Conservation (phyloP, 768 basidiomycete species). For the Cystofilobasidium capitatum region DNA sequence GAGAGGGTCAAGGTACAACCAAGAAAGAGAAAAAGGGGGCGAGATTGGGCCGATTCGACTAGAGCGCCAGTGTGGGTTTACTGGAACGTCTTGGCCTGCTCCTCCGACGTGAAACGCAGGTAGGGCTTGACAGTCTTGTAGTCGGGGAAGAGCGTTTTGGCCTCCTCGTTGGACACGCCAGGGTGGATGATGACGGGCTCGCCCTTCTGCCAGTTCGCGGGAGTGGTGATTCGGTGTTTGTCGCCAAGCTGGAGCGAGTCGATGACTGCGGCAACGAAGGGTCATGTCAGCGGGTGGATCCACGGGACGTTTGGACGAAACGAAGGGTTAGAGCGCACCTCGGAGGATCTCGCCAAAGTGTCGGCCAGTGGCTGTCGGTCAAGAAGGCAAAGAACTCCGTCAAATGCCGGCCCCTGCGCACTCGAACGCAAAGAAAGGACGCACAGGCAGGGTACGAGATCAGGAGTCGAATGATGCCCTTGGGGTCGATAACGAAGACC, state of each 20-base stretch:
- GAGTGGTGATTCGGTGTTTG: slow-evolving; percentile 46
- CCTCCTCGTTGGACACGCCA: slow-evolving; percentile 60
- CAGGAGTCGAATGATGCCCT: slow-evolving; percentile 83
- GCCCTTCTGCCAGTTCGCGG: slow-evolving; percentile 90
- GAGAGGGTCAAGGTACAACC: too few species aligned
- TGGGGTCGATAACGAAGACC: slow-evolving; percentile 95
- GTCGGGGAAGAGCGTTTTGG: slow-evolving; percentile 65
- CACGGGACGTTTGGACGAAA: neutral
- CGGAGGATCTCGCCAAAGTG: slow-evolving; percentile 67
- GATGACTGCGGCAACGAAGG: slow-evolving; percentile 55
- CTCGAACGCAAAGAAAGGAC: neutral
- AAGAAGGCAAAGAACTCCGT: neutral
- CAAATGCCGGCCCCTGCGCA: neutral
- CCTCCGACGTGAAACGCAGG: slow-evolving; percentile 51
- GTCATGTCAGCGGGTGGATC: neutral
- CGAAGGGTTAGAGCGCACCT: neutral
- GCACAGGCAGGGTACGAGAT: slow-evolving; percentile 63
- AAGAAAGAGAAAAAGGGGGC: too few species aligned
- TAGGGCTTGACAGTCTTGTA: slow-evolving; percentile 61
- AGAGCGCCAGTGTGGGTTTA: too few species aligned
- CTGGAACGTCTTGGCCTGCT: slow-evolving; percentile 20
- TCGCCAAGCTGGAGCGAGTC: slow-evolving; percentile 82
- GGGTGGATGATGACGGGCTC: slow-evolving; percentile 81
- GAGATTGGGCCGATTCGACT: too few species aligned
- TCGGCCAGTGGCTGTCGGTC: slow-evolving; percentile 72